Evolutionary conservation across 164 flowering plant species (phyloP).

Genomic region (Warburgia ugandensis): DNA sequence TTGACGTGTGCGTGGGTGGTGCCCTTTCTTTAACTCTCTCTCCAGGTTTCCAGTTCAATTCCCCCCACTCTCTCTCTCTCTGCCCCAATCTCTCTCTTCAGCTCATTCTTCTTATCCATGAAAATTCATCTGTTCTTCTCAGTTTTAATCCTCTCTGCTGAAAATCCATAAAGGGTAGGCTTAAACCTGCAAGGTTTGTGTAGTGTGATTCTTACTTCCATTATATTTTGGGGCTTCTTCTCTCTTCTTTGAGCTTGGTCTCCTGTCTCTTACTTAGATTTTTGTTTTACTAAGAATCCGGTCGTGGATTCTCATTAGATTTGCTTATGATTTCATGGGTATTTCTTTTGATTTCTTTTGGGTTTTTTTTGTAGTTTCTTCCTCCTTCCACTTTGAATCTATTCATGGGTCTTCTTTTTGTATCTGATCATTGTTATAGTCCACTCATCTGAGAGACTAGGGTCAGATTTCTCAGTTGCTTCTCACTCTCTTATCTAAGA

Average conservation of each 20-base stretch:
- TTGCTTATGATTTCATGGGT: not conserved
- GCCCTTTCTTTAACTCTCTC: slow-evolving; percentile 23
- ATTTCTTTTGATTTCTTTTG: not conserved
- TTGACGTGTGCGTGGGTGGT: slow-evolving; percentile 73
- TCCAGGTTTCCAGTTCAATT: too few relatives aligned
- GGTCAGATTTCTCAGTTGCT: not conserved
- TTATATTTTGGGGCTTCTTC: not conserved
- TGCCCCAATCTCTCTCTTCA: not conserved
- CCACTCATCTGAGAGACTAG: not conserved
- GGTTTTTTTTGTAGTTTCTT: too few relatives aligned
- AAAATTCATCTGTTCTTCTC: slow-evolving; percentile 2
- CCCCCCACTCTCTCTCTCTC: not conserved
- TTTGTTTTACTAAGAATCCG: not conserved
- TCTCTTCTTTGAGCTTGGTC: not conserved
- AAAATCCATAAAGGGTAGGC: slow-evolving; percentile 2
- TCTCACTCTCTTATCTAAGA: slow-evolving; percentile 1
- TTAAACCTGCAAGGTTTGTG: slow-evolving; percentile 13
- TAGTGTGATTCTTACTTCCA: slow-evolving; percentile 6
- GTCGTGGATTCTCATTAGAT: not conserved
- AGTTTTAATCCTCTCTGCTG: not conserved
- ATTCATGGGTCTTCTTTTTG: too few relatives aligned
- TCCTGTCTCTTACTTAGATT: not conserved
- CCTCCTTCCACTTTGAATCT: too few relatives aligned
- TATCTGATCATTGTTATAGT: too few relatives aligned
- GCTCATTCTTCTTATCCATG: slow-evolving; percentile 1